Conservation (phyloP, 371 early-diverging fungal species). For the Apophysomyces elegans region DNA sequence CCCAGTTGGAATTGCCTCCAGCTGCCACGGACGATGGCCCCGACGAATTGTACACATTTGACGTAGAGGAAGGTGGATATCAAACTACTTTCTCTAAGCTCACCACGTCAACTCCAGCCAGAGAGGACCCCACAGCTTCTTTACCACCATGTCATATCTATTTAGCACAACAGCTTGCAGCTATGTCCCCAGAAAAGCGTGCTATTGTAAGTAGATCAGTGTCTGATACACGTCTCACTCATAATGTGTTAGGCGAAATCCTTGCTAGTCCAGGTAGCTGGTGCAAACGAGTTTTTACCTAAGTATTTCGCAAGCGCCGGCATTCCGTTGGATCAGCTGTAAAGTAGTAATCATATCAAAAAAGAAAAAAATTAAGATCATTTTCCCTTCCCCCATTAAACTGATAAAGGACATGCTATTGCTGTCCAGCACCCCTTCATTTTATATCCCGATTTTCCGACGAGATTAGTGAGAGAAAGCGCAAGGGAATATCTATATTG, state of each 20-base stretch:
- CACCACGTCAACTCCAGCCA: slow-evolving; percentile 55
- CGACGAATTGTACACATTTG: slow-evolving; percentile 72
- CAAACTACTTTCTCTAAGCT: slow-evolving; percentile 77
- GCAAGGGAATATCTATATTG: no score
- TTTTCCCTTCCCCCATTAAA: no score
- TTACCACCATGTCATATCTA: slow-evolving; percentile 39
- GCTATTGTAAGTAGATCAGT: slow-evolving; percentile 14
- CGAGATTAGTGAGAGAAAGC: no score
- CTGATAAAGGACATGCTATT: no score
- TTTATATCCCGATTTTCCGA: no score
- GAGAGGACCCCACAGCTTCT: slow-evolving; percentile 49
- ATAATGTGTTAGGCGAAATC: slow-evolving; percentile 19
- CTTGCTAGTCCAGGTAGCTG: slow-evolving; percentile 23
- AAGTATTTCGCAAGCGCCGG: slow-evolving; percentile 46
- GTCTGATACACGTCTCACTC: neutral
- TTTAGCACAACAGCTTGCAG: slow-evolving; percentile 42
- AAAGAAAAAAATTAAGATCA: slow-evolving; percentile 3
- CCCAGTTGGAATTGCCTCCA: slow-evolving; percentile 61
- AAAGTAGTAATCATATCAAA: slow-evolving; percentile 11
- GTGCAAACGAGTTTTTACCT: slow-evolving; percentile 38
- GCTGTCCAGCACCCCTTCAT: no score
- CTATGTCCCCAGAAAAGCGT: slow-evolving; percentile 42
- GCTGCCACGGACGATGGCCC: slow-evolving; percentile 60
- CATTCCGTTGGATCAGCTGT: slow-evolving; percentile 35
- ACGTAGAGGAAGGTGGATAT: slow-evolving; percentile 79